Evolutionary conservation across 345 rosid genomes (phyloP).

Genomic region (Euphorbia lathyris): DNA sequence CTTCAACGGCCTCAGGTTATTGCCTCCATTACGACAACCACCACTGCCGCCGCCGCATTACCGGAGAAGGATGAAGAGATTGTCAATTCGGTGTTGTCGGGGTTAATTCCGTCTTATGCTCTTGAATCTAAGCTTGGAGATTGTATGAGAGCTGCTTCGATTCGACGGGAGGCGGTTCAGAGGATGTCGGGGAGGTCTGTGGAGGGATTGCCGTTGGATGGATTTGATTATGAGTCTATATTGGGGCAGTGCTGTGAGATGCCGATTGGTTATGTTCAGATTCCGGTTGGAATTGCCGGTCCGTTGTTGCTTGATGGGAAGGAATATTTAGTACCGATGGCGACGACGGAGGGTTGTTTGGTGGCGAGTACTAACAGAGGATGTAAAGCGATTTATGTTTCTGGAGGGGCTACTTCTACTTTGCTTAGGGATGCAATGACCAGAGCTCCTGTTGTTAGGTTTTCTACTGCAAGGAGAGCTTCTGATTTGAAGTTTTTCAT

Average conservation of each 20-base stretch:
- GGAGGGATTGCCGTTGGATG: constrained; percentile 43
- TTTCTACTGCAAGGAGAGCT: constrained; percentile 39
- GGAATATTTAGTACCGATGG: constrained; percentile 50
- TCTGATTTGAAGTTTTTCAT: constrained; percentile 37
- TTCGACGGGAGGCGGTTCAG: constrained; percentile 45
- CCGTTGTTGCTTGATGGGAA: constrained; percentile 45
- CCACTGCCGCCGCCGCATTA: neutral
- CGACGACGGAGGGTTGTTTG: constrained; percentile 55
- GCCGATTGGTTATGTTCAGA: constrained; percentile 56
- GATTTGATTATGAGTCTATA: constrained; percentile 46
- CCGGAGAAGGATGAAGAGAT: constrained; percentile 37
- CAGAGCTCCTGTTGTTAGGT: constrained; percentile 49
- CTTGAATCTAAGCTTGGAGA: constrained; percentile 46
- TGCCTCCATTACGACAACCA: neutral
- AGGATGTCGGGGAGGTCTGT: constrained; percentile 37
- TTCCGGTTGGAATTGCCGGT: constrained; percentile 58
- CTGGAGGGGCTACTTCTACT: constrained; percentile 40
- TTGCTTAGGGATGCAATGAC: constrained; percentile 45
- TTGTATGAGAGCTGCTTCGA: constrained; percentile 35
- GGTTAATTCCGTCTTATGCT: constrained; percentile 33
- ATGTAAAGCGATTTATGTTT: constrained; percentile 44
- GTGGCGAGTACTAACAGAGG: constrained; percentile 61
- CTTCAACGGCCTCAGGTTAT: neutral
- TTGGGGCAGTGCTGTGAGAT: constrained; percentile 63
- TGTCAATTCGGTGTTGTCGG: constrained; percentile 33